Evolutionary conservation across 805 yeast species (phyloP), one percentile per base, ranked within the genome.

Genomic region (Ogataea allantospora): DNA sequence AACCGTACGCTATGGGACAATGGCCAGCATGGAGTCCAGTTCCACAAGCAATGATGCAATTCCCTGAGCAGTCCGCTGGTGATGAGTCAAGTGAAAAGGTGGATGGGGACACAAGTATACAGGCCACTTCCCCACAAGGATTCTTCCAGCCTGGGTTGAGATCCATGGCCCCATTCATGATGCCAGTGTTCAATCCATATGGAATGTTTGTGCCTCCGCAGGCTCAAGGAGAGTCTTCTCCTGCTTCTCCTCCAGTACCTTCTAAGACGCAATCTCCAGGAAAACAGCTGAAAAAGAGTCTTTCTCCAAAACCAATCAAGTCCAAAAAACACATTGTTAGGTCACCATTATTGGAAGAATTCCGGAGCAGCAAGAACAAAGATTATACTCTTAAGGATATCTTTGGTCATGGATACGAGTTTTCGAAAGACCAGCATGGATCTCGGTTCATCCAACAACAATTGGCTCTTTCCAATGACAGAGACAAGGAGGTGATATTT

Each of bases 371-470:
- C 54, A 69, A 70, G 46, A 54, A 70, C 23, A 81, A 77, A 32
- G 78, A 78, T 44, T 83, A 78, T 57, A 70, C 70, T 20, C 68
- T 93, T 49, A 76, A 72, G 42, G 95, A 86, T 55, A 80, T 91
- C 23, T 76, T 78, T 49, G 96, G 95, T 6, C 88, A 83, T 57
- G 93, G 93, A 5, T 71, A 84, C 43, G 98, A 91, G 61, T 91
- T 93, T 52, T 78, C 95, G 34, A 86, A 86, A 49, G 99, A 93
- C 64, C 99, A 93, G 64, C 95, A 88, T 59, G 99, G 99, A 3
- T 89, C 98, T 4, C 73, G 99, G 47, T 93, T 91, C 54, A 91
- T 93, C 47, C 99, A 93, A 65, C 95, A 89, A 53, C 83, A 84
- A 54, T 68, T 91, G 31, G 83, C 80, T 10, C 62, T 60, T 6